Conservation (phyloP, 83 land plant genomes). For the Picea engelmannii region DNA sequence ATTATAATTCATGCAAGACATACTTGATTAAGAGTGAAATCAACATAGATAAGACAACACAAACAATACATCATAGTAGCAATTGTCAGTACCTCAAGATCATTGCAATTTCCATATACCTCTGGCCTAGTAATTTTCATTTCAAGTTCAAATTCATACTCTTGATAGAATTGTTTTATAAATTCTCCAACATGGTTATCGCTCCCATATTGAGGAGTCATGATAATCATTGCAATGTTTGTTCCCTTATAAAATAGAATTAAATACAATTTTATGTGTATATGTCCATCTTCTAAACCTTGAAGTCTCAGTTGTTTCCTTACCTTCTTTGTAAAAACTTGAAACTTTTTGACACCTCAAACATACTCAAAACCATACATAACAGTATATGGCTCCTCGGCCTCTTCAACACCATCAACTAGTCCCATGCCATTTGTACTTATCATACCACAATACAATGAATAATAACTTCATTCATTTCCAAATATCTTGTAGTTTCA, state of each 20-base stretch:
- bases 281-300: too few species aligned
- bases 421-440: too few species aligned
- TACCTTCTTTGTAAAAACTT: too few species aligned
- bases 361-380: too few species aligned
- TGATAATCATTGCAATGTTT: conserved; percentile 92
- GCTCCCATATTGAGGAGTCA: conserved; percentile 30
- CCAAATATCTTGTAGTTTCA: conserved; percentile 90
- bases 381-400: too few species aligned
- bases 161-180: too few species aligned
- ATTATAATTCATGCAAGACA: conserved; percentile 94
- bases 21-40: conserved; percentile 96
- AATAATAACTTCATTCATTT: conserved; percentile 87
- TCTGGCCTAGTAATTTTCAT: conserved; percentile 46
- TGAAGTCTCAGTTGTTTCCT: too few species aligned
- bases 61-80: conserved; percentile 98
- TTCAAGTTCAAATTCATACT: conserved; percentile 50
- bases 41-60: conserved; percentile 90
- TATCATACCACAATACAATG: conserved; percentile 97
- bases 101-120: too few species aligned
- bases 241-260: too few species aligned
- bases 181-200: conserved; percentile 68
- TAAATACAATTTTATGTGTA: too few species aligned
- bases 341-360: too few species aligned
- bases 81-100: conserved; percentile 80
- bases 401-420: too few species aligned